phyloP scores from a whole-genome alignment of 805 yeast genomes.

The Candida namnaoensis region DNA sequence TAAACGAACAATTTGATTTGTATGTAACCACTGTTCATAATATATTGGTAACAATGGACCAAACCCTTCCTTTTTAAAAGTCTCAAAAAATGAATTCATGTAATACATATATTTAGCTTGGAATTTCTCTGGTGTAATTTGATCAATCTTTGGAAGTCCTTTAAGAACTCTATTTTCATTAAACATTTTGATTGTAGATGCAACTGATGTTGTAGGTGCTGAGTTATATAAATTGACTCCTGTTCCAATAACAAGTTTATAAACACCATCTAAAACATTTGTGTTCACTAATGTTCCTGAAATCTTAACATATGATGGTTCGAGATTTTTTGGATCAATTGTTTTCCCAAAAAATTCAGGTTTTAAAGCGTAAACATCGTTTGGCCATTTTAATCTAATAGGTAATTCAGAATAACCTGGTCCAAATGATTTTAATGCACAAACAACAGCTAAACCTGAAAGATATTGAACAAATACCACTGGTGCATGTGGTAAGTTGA shows the following conservation, averaged over 20 bases:
- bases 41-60: slow-evolving; percentile 58
- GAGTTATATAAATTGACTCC: slow-evolving; percentile 79
- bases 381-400: slow-evolving; percentile 90
- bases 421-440: slow-evolving; percentile 56
- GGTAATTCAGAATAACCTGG: slow-evolving; percentile 70
- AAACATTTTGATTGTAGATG: slow-evolving; percentile 53
- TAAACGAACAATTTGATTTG: slow-evolving; percentile 63
- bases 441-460: slow-evolving; percentile 73
- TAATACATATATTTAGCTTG: slow-evolving; percentile 61
- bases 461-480: slow-evolving; percentile 85
- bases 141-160: slow-evolving; percentile 23
- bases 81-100: slow-evolving; percentile 53
- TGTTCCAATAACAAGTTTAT: slow-evolving; percentile 70
- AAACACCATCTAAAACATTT: slow-evolving; percentile 49
- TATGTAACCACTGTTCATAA: slow-evolving; percentile 83
- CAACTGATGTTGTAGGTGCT: slow-evolving; percentile 91
- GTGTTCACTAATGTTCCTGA: slow-evolving; percentile 84
- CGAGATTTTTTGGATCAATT: slow-evolving; percentile 39
- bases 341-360: slow-evolving; percentile 47
- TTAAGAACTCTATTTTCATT: slow-evolving; percentile 39
- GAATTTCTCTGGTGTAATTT: slow-evolving; percentile 33
- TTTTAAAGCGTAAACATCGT: slow-evolving; percentile 72
- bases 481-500: slow-evolving; percentile 36
- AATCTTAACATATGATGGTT: slow-evolving; percentile 64
- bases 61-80: slow-evolving; percentile 61